Evolutionary conservation across 2,329 filamentous ascomycete genomes (phyloP).

Genomic region (Thielaviopsis ethacetica): DNA sequence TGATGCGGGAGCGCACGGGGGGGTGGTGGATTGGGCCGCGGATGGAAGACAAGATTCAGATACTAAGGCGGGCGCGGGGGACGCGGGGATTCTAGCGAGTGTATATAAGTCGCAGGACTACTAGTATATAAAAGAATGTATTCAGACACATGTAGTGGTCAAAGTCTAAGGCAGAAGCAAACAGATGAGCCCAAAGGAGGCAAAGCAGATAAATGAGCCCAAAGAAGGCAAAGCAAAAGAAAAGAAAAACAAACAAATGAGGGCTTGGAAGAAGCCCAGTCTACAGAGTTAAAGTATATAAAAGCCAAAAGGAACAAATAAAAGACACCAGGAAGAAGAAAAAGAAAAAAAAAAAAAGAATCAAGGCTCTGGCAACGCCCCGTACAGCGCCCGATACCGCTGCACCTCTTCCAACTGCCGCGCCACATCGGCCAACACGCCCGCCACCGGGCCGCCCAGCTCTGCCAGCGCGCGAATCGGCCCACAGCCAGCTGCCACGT

Average conservation of each 20-base stretch:
- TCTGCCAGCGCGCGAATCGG: slow-evolving; percentile 47
- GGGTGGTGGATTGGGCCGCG: slow-evolving; percentile 50
- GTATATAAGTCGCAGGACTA: background rate
- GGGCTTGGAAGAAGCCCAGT: background rate
- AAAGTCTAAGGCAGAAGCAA: background rate
- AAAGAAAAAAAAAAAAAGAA: background rate
- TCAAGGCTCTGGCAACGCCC: slow-evolving; percentile 21
- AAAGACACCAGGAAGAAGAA: background rate
- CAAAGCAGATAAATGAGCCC: background rate
- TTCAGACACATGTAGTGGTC: background rate
- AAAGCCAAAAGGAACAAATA: too few species aligned
- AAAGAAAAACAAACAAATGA: background rate
- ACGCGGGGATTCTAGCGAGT: slow-evolving; percentile 4
- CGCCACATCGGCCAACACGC: slow-evolving; percentile 47
- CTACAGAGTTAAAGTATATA: too few species aligned
- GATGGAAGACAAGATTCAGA: slow-evolving; percentile 36
- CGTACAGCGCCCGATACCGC: slow-evolving; percentile 39
- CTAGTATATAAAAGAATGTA: background rate
- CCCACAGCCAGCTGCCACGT: slow-evolving; percentile 57
- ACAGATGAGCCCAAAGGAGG: background rate
- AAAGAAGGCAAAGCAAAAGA: background rate
- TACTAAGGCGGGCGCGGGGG: slow-evolving; percentile 3
- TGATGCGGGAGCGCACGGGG: slow-evolving; percentile 30
- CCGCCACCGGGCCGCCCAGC: slow-evolving; percentile 61
- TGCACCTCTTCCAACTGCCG: slow-evolving; percentile 47